A percentile compares a stretch with the other conserved stretches of the same genome.
These are phyloP conservation scores for Bremia lactucae DNA, from an alignment of 352 stramenopile species.

Conservation along the genomic window DNA sequence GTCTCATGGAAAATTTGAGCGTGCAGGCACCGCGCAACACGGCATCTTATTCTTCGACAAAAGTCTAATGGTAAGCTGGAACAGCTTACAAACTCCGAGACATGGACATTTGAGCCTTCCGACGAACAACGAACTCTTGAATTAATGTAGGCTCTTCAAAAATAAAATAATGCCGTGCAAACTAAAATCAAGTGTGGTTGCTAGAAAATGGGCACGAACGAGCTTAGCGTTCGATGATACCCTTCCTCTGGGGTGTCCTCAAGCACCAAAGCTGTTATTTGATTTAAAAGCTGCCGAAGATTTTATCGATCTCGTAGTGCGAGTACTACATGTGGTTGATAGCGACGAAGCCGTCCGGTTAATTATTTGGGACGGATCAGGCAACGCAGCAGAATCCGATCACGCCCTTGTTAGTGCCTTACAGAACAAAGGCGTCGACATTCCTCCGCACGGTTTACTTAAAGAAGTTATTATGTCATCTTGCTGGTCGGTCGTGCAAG, in stretches of 20 bases:
- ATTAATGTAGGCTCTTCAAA: slow-evolving; percentile 23
- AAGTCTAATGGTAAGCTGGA: slow-evolving; percentile 19
- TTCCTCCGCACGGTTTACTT: slow-evolving; percentile 31
- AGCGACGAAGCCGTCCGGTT: slow-evolving; percentile 23
- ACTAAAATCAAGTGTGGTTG: neutral
- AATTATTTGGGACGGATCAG: slow-evolving; percentile 64
- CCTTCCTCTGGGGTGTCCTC: slow-evolving; percentile 36
- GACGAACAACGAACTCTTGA: slow-evolving; percentile 35
- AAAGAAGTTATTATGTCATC: slow-evolving; percentile 60
- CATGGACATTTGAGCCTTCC: slow-evolving; percentile 51
- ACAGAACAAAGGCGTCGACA: slow-evolving; percentile 1
- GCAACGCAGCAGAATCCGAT: slow-evolving; percentile 12
- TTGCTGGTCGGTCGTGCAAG: slow-evolving; percentile 47
- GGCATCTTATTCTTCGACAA: slow-evolving; percentile 50
- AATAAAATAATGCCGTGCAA: neutral
- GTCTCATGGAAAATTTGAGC: neutral
- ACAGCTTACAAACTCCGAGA: slow-evolving; percentile 34
- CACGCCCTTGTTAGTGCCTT: slow-evolving; percentile 12
- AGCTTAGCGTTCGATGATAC: slow-evolving; percentile 33
- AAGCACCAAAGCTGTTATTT: slow-evolving; percentile 27
- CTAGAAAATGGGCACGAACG: slow-evolving; percentile 37
- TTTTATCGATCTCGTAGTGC: slow-evolving; percentile 58
- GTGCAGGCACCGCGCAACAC: slow-evolving; percentile 27
- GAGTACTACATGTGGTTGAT: slow-evolving; percentile 35
- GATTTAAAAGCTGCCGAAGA: slow-evolving; percentile 32